These are phyloP conservation scores for Pontederia crassipes DNA, from an alignment of 176 grass and related monocot species.

Conservation along the genomic window DNA sequence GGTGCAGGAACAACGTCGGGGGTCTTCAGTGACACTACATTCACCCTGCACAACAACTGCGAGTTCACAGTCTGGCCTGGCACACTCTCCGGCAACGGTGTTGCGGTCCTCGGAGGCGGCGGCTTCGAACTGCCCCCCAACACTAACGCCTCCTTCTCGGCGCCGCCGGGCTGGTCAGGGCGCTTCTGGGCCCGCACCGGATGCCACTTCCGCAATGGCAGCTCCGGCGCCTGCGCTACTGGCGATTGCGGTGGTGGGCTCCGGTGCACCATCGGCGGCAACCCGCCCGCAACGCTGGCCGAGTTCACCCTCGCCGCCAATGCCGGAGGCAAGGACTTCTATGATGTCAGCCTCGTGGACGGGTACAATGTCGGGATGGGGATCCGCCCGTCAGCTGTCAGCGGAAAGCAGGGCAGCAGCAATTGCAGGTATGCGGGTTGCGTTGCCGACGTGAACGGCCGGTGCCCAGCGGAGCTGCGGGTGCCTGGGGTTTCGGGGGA, in stretches of 20 bases:
- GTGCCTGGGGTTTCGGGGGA: not conserved
- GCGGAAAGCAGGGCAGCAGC: not conserved
- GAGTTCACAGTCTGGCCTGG: slow-evolving; percentile 47
- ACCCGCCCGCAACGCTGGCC: slow-evolving; percentile 38
- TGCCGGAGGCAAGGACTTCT: slow-evolving; percentile 5
- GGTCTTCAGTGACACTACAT: slow-evolving; percentile 1
- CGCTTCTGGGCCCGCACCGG: slow-evolving; percentile 52
- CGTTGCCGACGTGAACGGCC: slow-evolving; percentile 35
- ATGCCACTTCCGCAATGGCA: slow-evolving; percentile 22
- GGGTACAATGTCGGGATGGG: slow-evolving; percentile 44
- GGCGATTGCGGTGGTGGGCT: slow-evolving; percentile 46
- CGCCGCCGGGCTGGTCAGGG: slow-evolving; percentile 47
- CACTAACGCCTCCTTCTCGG: slow-evolving; percentile 10
- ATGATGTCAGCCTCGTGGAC: slow-evolving; percentile 12
- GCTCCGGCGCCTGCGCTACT: slow-evolving; percentile 32
- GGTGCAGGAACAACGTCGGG: not conserved
- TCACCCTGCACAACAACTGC: slow-evolving; percentile 47
- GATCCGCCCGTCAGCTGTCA: slow-evolving; percentile 27
- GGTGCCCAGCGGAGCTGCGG: slow-evolving; percentile 43
- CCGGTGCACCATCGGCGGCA: slow-evolving; percentile 25
- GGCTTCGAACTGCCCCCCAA: slow-evolving; percentile 52
- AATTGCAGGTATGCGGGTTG: slow-evolving; percentile 37
- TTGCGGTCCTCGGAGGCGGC: slow-evolving; percentile 18
- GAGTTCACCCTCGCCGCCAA: slow-evolving; percentile 48
- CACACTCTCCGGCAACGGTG: slow-evolving; percentile 30